These are phyloP conservation scores for Aspergillus sp. DNA, from an alignment of 2,329 filamentous ascomycete species.

Conservation along the genomic window DNA sequence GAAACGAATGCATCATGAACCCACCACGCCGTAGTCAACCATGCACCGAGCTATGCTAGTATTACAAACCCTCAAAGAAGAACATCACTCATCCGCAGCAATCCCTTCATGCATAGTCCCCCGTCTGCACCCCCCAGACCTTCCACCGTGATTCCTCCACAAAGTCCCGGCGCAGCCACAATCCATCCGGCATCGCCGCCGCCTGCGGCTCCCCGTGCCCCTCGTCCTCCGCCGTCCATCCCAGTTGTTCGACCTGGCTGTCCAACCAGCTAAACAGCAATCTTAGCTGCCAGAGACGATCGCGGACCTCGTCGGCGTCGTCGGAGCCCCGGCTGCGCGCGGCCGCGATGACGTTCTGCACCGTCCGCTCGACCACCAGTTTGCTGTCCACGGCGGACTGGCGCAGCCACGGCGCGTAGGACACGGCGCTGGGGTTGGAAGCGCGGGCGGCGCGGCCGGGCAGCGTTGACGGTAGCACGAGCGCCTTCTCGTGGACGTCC, in stretches of 20 bases:
- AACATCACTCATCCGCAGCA: background rate
- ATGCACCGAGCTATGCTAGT: background rate
- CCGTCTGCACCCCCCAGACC: slow-evolving; percentile 40
- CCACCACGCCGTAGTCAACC: no score
- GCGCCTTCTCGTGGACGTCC: slow-evolving; percentile 65
- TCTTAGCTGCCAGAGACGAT: slow-evolving; percentile 61
- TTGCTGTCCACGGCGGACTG: slow-evolving; percentile 69
- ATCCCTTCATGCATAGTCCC: slow-evolving; percentile 10
- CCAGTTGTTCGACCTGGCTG: slow-evolving; percentile 11
- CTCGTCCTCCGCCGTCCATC: slow-evolving; percentile 34
- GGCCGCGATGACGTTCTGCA: slow-evolving; percentile 32
- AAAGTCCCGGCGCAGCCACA: slow-evolving; percentile 40
- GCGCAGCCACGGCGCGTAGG: slow-evolving; percentile 51
- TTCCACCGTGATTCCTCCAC: slow-evolving; percentile 42
- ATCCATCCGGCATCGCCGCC: slow-evolving; percentile 21
- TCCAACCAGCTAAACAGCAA: slow-evolving; percentile 69
- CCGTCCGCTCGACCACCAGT: slow-evolving; percentile 61
- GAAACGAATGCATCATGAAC: no score
- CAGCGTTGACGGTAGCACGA: slow-evolving; percentile 55
- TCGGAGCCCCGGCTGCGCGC: slow-evolving; percentile 30
- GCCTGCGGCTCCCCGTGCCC: slow-evolving; percentile 29
- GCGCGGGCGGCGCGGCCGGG: slow-evolving; percentile 24
- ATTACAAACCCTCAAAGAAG: background rate
- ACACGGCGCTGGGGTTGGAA: slow-evolving; percentile 45
- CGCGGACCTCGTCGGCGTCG: slow-evolving; percentile 48